phyloP scores from a whole-genome alignment of 352 stramenopile genomes.

The Globisporangium barbulae region DNA sequence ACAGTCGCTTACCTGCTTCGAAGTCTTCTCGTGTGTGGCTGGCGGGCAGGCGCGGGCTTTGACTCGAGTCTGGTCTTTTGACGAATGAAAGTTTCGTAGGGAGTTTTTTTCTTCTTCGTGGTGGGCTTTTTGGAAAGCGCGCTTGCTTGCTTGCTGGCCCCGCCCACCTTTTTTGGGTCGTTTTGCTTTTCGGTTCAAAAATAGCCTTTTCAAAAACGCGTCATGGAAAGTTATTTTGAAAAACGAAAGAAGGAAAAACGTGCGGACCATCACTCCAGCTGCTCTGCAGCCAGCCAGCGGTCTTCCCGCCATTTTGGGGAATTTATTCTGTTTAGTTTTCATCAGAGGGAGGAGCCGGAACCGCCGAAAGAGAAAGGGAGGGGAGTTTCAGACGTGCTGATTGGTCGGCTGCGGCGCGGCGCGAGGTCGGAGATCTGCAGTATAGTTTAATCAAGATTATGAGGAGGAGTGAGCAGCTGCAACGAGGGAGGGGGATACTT shows the following conservation, averaged over 20 bases:
- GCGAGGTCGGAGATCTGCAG: background rate
- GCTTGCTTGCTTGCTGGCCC: background rate
- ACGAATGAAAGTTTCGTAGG: constrained; percentile 72
- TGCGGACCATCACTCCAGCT: constrained; percentile 1
- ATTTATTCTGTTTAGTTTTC: constrained; percentile 4
- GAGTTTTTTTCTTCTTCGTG: constrained; percentile 30
- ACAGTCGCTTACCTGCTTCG: constrained; percentile 35
- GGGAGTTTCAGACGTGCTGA: constrained; percentile 7
- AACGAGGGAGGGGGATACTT: constrained; percentile 6
- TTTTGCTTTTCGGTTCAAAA: constrained; percentile 21
- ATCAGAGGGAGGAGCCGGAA: background rate
- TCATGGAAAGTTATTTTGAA: constrained; percentile 3
- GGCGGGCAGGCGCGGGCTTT: constrained; percentile 71
- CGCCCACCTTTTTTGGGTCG: constrained; percentile 1
- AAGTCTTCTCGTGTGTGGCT: constrained; percentile 33
- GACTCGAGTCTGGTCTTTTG: constrained; percentile 80
- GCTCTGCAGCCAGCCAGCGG: constrained; percentile 1
- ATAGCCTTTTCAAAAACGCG: constrained; percentile 6
- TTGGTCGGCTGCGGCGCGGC: constrained; percentile 6
- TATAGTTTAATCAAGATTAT: constrained; percentile 1
- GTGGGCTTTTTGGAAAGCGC: constrained; percentile 18
- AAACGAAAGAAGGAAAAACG: constrained; percentile 6
- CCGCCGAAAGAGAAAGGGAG: constrained; percentile 11
- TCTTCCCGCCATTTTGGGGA: constrained; percentile 11
- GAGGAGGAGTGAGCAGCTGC: background rate